These are phyloP conservation scores for Claviceps spartinae DNA, from an alignment of 2,329 filamentous ascomycete species.

Conservation along the genomic window DNA sequence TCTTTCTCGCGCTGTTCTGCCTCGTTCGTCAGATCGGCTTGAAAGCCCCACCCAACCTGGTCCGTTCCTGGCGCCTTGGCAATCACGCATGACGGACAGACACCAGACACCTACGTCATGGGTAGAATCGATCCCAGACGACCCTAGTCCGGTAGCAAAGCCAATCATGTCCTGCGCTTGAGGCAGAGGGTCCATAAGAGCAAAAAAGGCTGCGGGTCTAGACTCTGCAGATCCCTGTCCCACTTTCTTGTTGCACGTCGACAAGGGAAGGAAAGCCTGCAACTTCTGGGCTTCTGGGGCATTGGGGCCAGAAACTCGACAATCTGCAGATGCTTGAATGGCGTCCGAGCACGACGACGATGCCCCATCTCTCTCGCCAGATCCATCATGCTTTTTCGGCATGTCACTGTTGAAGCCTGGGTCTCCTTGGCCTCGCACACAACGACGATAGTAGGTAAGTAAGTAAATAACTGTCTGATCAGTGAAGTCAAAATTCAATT, in stretches of 20 bases:
- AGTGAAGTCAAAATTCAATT: no score
- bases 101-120: slow-evolving; percentile 4
- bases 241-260: not conserved
- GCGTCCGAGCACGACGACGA: not conserved
- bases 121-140: not conserved
- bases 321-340: not conserved
- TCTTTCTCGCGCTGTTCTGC: no score
- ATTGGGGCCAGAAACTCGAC: not conserved
- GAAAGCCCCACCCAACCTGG: not conserved
- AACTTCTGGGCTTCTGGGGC: not conserved
- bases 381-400: no score
- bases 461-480: no score
- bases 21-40: not conserved
- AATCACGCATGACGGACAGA: not conserved
- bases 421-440: no score
- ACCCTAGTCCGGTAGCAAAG: not conserved
- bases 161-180: slow-evolving; percentile 1
- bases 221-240: not conserved
- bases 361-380: not conserved
- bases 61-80: slow-evolving; percentile 5
- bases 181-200: not conserved
- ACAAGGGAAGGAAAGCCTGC: not conserved
- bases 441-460: no score
- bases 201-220: not conserved
- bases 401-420: no score